Percentiles rank a stretch among this genome's conserved stretches.
These are phyloP conservation scores for Hymenochaete sp. DNA, from an alignment of 1,284 basidiomycete species.

Conservation along the genomic window DNA sequence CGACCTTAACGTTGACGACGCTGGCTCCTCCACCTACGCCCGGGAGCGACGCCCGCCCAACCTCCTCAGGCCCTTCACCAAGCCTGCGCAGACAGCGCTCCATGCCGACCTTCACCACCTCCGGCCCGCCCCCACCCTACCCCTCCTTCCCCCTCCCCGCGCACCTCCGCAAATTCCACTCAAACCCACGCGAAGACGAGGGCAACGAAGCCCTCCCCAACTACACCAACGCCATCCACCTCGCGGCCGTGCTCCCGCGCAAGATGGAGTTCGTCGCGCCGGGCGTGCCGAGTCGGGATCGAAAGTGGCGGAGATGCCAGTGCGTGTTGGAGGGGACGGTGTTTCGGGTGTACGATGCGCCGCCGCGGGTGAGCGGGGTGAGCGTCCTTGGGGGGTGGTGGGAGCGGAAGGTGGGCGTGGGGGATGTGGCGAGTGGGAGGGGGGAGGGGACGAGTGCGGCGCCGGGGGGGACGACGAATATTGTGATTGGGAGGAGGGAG, in stretches of 20 bases:
- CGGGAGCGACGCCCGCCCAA: too few species aligned
- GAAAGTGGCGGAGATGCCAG: conserved; percentile 85
- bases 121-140: conserved; percentile 44
- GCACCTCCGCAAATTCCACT: conserved; percentile 2
- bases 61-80: conserved; percentile 19
- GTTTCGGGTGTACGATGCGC: conserved; percentile 76
- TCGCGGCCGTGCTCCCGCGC: conserved; percentile 78
- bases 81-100: conserved; percentile 41
- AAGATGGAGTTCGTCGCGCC: conserved; percentile 92
- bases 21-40: too few species aligned
- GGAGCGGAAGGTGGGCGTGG: conserved; percentile 64
- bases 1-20: too few species aligned
- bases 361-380: conserved; percentile 38
- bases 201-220: conserved; percentile 73
- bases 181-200: conserved; percentile 48
- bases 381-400: conserved; percentile 60
- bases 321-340: conserved; percentile 91
- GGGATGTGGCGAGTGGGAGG: conserved; percentile 36
- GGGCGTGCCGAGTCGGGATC: conserved; percentile 79
- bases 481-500: conserved; percentile 16
- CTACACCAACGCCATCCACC: conserved; percentile 80
- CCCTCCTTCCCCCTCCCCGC: conserved; percentile 29
- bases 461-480: conserved; percentile 10
- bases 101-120: conserved; percentile 45
- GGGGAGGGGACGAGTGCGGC: conserved; percentile 23